Percentiles rank a stretch among this genome's conserved stretches.
These are phyloP conservation scores for Diaporthe nobilis DNA, from an alignment of 2,329 filamentous ascomycete species.

Conservation along the genomic window DNA sequence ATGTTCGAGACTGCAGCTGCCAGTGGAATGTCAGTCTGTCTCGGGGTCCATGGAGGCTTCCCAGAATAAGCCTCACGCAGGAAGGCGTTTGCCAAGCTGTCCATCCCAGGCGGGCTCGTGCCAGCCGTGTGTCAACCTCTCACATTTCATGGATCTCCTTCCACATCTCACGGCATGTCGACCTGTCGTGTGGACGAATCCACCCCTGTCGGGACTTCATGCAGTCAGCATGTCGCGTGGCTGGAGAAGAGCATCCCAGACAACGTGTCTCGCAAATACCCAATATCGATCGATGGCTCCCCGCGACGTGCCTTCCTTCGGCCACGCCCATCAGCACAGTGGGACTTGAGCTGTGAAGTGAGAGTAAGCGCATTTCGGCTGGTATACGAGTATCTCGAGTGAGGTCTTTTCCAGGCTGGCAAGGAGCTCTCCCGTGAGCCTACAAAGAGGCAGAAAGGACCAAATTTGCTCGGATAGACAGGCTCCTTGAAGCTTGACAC, in stretches of 20 bases:
- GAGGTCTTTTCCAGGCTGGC: too few relatives aligned
- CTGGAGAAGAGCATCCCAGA: background rate
- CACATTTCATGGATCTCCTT: background rate
- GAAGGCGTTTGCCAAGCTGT: background rate
- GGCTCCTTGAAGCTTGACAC: background rate
- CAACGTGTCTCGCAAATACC: background rate
- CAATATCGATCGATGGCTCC: background rate
- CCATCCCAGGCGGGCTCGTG: background rate
- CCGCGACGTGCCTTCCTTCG: background rate
- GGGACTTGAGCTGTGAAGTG: background rate
- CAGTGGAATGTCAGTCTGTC: background rate
- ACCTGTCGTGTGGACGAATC: background rate
- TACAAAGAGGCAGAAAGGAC: background rate
- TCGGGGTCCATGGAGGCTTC: background rate
- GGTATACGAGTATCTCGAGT: background rate
- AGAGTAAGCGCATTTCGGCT: background rate
- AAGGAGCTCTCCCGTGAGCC: background rate
- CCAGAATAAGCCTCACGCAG: background rate
- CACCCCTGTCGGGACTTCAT: background rate
- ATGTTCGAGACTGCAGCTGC: background rate
- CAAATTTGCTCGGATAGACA: too few relatives aligned
- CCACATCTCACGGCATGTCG: background rate
- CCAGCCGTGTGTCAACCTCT: background rate
- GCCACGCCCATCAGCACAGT: conserved; percentile 2
- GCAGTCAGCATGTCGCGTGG: conserved; percentile 25